These are phyloP conservation scores for Coniochaeta prunicola DNA, from an alignment of 2,329 filamentous ascomycete species.

Conservation along the genomic window DNA sequence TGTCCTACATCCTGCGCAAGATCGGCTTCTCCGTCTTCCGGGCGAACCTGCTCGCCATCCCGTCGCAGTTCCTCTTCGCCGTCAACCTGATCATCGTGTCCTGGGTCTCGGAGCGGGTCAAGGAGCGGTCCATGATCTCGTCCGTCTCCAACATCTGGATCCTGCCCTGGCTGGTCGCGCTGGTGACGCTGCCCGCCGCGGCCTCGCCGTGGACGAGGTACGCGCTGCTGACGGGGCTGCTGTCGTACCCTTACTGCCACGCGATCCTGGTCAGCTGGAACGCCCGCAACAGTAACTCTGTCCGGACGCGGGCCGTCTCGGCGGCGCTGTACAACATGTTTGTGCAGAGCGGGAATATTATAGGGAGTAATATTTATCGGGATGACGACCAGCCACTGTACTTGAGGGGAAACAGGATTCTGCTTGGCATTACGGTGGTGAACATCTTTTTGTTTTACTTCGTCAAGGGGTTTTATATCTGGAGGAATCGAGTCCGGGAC, in stretches of 20 bases:
- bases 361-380: constrained; percentile 27
- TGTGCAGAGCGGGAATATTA: constrained; percentile 21
- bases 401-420: constrained; percentile 9
- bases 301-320: constrained; percentile 49
- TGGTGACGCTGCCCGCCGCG: constrained; percentile 21
- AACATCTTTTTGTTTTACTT: constrained; percentile 41
- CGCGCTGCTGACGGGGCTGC: background rate
- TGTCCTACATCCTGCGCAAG: constrained; percentile 34
- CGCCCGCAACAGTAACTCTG: constrained; percentile 49
- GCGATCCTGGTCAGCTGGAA: constrained; percentile 48
- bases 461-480: constrained; percentile 46
- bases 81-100: constrained; percentile 39
- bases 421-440: constrained; percentile 28
- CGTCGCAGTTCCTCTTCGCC: constrained; percentile 20
- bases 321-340: constrained; percentile 47
- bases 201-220: constrained; percentile 9
- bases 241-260: constrained; percentile 22
- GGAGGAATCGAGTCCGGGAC: constrained; percentile 38
- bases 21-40: constrained; percentile 38
- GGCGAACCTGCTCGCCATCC: constrained; percentile 37
- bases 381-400: constrained; percentile 10
- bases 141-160: constrained; percentile 34
- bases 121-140: constrained; percentile 30
- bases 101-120: constrained; percentile 32
- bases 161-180: constrained; percentile 30